Conservation (phyloP, 2,329 filamentous ascomycete genomes). For the Aspergillus sp. region DNA sequence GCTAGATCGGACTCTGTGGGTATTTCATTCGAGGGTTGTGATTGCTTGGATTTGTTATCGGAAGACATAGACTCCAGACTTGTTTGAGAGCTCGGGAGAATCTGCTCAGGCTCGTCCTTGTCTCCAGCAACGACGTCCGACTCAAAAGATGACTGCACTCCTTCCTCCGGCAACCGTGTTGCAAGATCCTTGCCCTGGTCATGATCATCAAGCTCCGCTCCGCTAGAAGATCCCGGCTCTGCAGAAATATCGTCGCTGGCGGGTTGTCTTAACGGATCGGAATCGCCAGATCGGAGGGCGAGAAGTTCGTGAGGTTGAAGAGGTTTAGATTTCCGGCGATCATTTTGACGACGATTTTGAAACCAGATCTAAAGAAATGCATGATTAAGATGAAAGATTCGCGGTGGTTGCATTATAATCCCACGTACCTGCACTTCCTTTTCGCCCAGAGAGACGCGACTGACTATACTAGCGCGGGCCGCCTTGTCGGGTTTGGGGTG, state of each 20-base stretch:
- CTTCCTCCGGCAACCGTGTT: conserved; percentile 17
- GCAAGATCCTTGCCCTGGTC: conserved; percentile 10
- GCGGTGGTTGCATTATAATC: conserved; percentile 19
- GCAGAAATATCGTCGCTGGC: conserved; percentile 20
- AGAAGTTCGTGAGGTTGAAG: conserved; percentile 72
- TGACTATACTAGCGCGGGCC: conserved; percentile 77
- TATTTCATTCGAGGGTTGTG: conserved; percentile 13
- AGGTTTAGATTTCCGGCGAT: conserved; percentile 81
- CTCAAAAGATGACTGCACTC: conserved; percentile 19
- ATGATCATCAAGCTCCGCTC: conserved; percentile 21
- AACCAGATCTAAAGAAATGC: conserved; percentile 76
- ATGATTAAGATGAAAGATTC: conserved; percentile 4
- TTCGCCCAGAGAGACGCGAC: conserved; percentile 81
- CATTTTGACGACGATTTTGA: conserved; percentile 90
- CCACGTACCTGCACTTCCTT: conserved; percentile 87
- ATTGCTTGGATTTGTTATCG: conserved; percentile 16
- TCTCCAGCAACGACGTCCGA: conserved; percentile 17
- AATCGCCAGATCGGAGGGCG: conserved; percentile 25
- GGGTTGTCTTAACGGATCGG: conserved; percentile 22
- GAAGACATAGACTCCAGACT: conserved; percentile 22
- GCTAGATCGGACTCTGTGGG: conserved; percentile 9
- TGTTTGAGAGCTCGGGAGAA: conserved; percentile 24
- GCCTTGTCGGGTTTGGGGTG: conserved; percentile 91
- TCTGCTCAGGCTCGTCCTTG: conserved; percentile 23
- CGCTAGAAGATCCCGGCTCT: conserved; percentile 25